Percentiles rank a stretch among this genome's conserved stretches.
Conservation (phyloP, 2,329 filamentous ascomycete genomes). For the Arthrobotrys iridis region DNA sequence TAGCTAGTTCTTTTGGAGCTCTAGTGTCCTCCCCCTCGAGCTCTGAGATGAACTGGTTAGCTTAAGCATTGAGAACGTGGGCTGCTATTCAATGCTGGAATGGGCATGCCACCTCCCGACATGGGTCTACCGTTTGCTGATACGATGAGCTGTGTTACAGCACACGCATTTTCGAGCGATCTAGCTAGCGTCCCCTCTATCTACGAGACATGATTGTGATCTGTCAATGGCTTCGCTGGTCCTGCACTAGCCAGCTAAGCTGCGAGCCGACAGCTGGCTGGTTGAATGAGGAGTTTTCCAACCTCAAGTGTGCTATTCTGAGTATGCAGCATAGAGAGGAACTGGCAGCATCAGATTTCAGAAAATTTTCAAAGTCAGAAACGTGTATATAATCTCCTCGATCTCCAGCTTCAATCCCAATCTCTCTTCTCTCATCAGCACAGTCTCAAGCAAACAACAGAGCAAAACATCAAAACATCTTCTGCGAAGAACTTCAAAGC, state of each 20-base stretch:
- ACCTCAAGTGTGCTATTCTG: not conserved
- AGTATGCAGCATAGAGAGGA: not conserved
- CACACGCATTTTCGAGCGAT: conserved; percentile 43
- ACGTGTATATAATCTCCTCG: conserved; percentile 46
- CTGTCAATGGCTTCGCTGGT: conserved; percentile 46
- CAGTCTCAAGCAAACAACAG: conserved; percentile 47
- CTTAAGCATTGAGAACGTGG: conserved; percentile 25
- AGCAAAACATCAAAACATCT: conserved; percentile 30
- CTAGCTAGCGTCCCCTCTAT: conserved; percentile 21
- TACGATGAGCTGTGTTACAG: conserved; percentile 53
- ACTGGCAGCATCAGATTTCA: not conserved
- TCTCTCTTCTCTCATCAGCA: conserved; percentile 43
- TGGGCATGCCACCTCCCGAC: conserved; percentile 22
- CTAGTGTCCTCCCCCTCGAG: conserved; percentile 13
- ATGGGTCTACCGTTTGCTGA: conserved; percentile 21
- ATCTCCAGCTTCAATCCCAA: conserved; percentile 31
- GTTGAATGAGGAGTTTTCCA: conserved; percentile 12
- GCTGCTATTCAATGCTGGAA: conserved; percentile 13
- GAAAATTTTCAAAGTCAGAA: conserved; percentile 50
- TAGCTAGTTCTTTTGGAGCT: conserved; percentile 9
- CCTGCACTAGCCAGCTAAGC: conserved; percentile 47
- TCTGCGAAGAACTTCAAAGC: conserved; percentile 49
- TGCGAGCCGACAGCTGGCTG: conserved; percentile 19
- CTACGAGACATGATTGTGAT: conserved; percentile 49
- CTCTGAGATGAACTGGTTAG: conserved; percentile 14